Base-by-base conservation (phyloP, 805 yeast species). In the Brettanomyces bruxellensis region DNA sequence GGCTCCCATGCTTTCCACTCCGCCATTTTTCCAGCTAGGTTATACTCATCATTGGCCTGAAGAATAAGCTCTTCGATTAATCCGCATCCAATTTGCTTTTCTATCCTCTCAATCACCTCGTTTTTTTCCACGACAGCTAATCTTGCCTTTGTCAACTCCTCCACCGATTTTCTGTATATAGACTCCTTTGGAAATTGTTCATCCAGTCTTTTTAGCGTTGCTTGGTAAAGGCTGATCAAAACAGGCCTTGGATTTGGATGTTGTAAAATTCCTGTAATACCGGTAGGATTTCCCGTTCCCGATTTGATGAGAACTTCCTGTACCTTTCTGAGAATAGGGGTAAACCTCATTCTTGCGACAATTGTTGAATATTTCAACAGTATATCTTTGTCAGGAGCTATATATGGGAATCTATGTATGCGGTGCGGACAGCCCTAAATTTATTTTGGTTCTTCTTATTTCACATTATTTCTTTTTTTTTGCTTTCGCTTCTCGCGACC, bases 201-300 rank as follows among this genome's bases (percentile, higher is more conserved):
- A 37, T 73, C 67, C 56, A 86, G 68, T 41, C 76, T 72, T 38
- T 67, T 64, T 56, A 86, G 68, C 2, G 95, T 87, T 48, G 82
- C 76, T 53, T 76, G 76, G 68, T 87, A 87, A 40, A 87, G 68
- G 35, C 83, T 75, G 47, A 78, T 68, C 56, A 87, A 71, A 3
- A 89, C 86, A 2, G 91, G 90, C 62, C 87, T 77, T 45, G 95
- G 95, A 60, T 82, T 76, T 44, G 95, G 95, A 64, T 86, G 93
- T 62, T 82, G 85, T 58, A 68, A 72, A 51, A 87, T 64, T 2
- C 93, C 95, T 3, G 95, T 76, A 50, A 87, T 55, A 53, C 95
- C 95, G 22, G 95, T 87, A 30, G 91, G 91, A 55, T 79, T 70
- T 0, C 88, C 89, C 35, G 69, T 67, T 3, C 74, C 72, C 11